phyloP scores from a whole-genome alignment of 257 asterid genomes.

The Solanum piurae region DNA sequence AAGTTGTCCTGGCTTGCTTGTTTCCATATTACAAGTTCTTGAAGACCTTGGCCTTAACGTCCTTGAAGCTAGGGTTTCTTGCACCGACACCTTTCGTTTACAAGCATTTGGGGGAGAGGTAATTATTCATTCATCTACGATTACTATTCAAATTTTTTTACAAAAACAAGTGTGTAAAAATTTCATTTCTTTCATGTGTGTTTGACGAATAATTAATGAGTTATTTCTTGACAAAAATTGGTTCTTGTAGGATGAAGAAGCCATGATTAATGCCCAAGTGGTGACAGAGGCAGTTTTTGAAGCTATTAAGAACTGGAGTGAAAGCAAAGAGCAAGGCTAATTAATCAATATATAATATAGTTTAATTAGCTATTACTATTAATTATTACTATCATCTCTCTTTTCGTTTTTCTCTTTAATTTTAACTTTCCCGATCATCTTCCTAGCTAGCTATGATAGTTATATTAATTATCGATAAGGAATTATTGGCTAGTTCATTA shows the following conservation, averaged over 20 bases:
- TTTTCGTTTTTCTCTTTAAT: background rate
- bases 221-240: background rate
- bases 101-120: constrained; percentile 86
- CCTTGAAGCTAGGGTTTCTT: constrained; percentile 88
- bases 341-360: background rate
- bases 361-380: background rate
- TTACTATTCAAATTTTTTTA: background rate
- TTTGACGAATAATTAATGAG: background rate
- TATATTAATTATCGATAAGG: background rate
- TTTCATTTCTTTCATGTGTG: background rate
- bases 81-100: constrained; percentile 52
- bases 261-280: constrained; percentile 26
- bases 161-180: background rate
- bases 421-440: background rate
- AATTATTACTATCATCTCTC: background rate
- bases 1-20: constrained; percentile 72
- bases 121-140: background rate
- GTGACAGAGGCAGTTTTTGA: constrained; percentile 53
- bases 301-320: constrained; percentile 75
- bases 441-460: background rate
- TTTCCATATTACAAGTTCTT: constrained; percentile 52
- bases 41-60: constrained; percentile 74
- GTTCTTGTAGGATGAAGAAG: constrained; percentile 45
- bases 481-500: background rate
- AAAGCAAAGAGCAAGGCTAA: constrained; percentile 11